Base-by-base conservation (phyloP, 371 early-diverging fungal genomes). In the Coemansia sp. region DNA sequence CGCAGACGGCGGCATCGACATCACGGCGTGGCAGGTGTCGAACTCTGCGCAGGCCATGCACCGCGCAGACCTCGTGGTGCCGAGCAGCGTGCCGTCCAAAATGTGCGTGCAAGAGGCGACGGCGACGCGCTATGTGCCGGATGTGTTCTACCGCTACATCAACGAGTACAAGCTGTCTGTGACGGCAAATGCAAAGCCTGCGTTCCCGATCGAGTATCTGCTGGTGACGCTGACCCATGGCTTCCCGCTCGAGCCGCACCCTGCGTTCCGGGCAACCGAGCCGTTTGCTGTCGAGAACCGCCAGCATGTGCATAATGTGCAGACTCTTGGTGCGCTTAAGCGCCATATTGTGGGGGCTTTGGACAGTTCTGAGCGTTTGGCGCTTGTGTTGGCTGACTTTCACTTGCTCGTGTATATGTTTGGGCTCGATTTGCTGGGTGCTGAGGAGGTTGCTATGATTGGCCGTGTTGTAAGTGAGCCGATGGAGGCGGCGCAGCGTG, bases 221-320 rank as follows among this genome's bases (percentile, higher is more conserved):
- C 80, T 98, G 51, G 93, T 96, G 28, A 96, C 94, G 69, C 93
- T 98, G n/a, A 94, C 97, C 1, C 89, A 96, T 63, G 98, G 99
- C 9, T 96, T 94, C 82, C 99, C 99, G 11, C 85, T 88, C 40
- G 84, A 84, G 5, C 90, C 95, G 4, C 81, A 82, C 9, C 94
- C 94, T 5, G 69, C 89, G 39, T 98, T 97, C 75, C 84, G 72
- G 23, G 77, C 88, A 3, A 21, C 73, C 11, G 75, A 69, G 23
- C 69, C 77, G 7, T 94, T 93, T 75, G 83, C 85, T 3, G 86
- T 91, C 42, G 95, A 90, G 69, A 95, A 97, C 80, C 86, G 96
- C 64, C 68, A 72, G 58, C 79, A 79, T 30, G 51, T 68, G 26
- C 80, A 68, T 16, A 44, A 67, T 48, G 51, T 40, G 25, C 68